Evolutionary conservation across 2,329 filamentous ascomycete species (phyloP).

Genomic region (Neofusicoccum kwambonambiense): DNA sequence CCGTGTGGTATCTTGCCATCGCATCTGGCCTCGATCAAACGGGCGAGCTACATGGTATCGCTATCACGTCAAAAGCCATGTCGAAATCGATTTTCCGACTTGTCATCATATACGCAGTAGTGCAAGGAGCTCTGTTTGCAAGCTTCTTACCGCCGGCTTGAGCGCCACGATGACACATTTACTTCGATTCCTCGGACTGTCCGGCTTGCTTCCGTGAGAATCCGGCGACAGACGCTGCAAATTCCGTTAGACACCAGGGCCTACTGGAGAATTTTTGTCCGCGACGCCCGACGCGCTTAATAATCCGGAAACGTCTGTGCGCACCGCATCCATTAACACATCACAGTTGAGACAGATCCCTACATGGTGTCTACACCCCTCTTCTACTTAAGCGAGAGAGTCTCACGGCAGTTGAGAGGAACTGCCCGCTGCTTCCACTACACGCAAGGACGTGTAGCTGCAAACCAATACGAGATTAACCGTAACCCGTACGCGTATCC

Average conservation of each 20-base stretch:
- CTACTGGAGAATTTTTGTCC: neutral
- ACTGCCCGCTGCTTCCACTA: neutral
- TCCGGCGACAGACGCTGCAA: neutral
- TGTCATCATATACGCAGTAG: constrained; percentile 70
- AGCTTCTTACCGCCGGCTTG: constrained; percentile 89
- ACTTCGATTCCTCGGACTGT: neutral
- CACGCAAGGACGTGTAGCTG: neutral
- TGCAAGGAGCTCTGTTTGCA: constrained; percentile 82
- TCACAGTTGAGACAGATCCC: too few relatives aligned
- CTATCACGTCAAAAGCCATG: neutral
- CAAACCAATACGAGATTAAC: neutral
- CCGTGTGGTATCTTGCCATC: constrained; percentile 84
- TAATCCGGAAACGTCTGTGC: neutral
- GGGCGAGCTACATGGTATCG: neutral
- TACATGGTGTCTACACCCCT: neutral
- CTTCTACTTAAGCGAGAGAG: neutral
- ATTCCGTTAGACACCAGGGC: neutral
- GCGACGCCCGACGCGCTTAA: neutral
- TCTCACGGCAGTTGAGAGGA: neutral
- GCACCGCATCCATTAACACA: neutral
- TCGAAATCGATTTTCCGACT: constrained; percentile 19
- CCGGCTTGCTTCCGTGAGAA: neutral
- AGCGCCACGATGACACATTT: constrained; percentile 16
- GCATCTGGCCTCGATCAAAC: constrained; percentile 42
- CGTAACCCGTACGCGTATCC: neutral